Evolutionary conservation across 2,329 filamentous ascomycete genomes (phyloP), one percentile per base, ranked within the genome.

Genomic region (Aureobasidium sp.): DNA sequence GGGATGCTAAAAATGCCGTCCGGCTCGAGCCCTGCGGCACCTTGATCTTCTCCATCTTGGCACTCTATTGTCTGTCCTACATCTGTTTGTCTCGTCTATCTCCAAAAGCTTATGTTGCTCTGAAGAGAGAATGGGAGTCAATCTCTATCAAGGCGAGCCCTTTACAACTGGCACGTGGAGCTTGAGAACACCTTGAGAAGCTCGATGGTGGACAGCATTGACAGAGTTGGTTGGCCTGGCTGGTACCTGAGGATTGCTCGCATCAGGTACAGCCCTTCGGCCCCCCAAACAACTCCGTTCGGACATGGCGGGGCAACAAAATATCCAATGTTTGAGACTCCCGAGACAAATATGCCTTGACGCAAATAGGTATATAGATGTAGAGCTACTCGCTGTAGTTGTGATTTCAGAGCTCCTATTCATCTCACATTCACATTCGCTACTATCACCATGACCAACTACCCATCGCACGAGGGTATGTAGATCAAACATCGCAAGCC

Each of bases 381-480:
- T 42, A 50, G 45, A 40, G 35, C 22, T 40, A 0, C 17, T 44
- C 44, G 42, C 33, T 17, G 19, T 27, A 15, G 19, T 59, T 15
- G 17, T 29, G 7, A 5, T 29, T 57, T 11, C 53, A 48, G 40
- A 24, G n/a, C 22, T 48, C 29, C n/a, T 11, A 44, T 48, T 15
- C 8, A 47, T 48, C 19, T 3, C 31, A 45, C 56, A n/a, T 31
- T 42, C 45, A 17, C 44, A n/a, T 31, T 50, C 45, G 14, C 33
- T 33, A 42, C 37, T 17, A 49, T 22, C 37, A 60, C 15, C 35
- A 60, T 60, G 39, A 52, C 48, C 37, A 61, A 40, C 50, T 47
- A 58, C 59, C 63, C 64, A 49, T 52, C 62, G 24, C 64, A 63
- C 64, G 62, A 64, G 47, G 64, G 64, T 65, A 63, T 52, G 62